Percentiles rank a stretch among this genome's conserved stretches.
Conservation (phyloP, 73 alveolate species). For the Tetrahymena borealis region DNA sequence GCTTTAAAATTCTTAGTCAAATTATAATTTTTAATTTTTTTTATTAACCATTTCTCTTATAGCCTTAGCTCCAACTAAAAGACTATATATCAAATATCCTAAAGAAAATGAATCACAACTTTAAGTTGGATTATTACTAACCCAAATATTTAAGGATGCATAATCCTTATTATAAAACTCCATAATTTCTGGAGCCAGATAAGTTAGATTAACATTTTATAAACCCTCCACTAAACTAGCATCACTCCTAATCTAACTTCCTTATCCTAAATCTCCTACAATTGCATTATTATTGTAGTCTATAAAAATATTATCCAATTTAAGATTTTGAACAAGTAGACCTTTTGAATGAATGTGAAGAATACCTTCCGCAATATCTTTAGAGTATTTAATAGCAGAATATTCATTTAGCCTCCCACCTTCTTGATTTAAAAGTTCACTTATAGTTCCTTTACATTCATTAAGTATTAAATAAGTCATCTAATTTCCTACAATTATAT, state of each 20-base stretch:
- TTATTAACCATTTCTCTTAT: too few species aligned
- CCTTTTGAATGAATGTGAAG: neutral
- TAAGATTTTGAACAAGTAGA: neutral
- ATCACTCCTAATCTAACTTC: neutral
- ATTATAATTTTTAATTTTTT: neutral
- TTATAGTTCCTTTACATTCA: neutral
- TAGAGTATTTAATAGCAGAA: neutral
- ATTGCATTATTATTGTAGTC: neutral
- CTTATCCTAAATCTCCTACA: neutral
- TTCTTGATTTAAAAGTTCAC: neutral
- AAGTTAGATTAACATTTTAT: neutral
- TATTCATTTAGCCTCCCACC: neutral
- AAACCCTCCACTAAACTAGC: neutral
- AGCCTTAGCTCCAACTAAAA: neutral
- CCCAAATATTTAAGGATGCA: neutral
- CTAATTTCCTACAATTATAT: neutral
- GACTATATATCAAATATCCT: neutral
- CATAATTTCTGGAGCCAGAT: neutral
- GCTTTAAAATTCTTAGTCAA: neutral
- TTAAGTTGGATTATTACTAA: too few species aligned
- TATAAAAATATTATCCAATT: neutral
- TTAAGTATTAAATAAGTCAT: neutral
- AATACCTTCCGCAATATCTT: neutral
- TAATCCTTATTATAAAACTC: neutral
- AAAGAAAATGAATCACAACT: neutral